Evolutionary conservation across 352 stramenopile species (phyloP).

Genomic region (Phytophthora aleatoria): DNA sequence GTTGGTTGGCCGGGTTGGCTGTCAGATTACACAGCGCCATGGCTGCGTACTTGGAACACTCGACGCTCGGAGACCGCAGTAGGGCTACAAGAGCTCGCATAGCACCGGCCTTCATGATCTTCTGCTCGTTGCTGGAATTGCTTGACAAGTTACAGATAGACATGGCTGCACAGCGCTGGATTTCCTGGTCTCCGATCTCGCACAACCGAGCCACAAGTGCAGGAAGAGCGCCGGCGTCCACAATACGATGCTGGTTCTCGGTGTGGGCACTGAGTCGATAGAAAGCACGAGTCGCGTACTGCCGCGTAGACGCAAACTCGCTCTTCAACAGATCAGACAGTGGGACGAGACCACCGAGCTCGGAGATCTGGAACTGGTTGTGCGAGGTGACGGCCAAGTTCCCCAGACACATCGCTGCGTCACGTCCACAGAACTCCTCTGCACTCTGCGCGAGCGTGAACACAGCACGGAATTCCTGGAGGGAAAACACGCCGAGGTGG

Average conservation of each 20-base stretch:
- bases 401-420: conserved; percentile 92
- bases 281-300: conserved; percentile 87
- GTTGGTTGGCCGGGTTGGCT: conserved; percentile 90
- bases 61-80: conserved; percentile 48
- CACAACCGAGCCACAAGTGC: conserved; percentile 72
- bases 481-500: conserved; percentile 86
- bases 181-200: conserved; percentile 50
- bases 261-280: conserved; percentile 87
- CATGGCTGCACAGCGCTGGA: conserved; percentile 83
- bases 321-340: conserved; percentile 83
- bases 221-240: conserved; percentile 82
- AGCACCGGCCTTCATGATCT: conserved; percentile 77
- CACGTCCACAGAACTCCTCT: conserved; percentile 89
- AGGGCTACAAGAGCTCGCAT: conserved; percentile 72
- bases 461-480: conserved; percentile 76
- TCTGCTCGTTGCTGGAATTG: conserved; percentile 71
- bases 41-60: conserved; percentile 86
- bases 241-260: conserved; percentile 89
- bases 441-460: conserved; percentile 67
- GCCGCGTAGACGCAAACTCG: conserved; percentile 69
- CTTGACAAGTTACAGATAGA: conserved; percentile 87
- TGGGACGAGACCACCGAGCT: conserved; percentile 83
- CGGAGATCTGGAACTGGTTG: conserved; percentile 90
- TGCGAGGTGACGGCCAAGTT: conserved; percentile 93
- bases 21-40: conserved; percentile 97